Percentiles rank a stretch among this genome's conserved stretches.
These are phyloP conservation scores for Pseudocercospora eumusae DNA, from an alignment of 2,329 filamentous ascomycete genomes.

Conservation along the genomic window DNA sequence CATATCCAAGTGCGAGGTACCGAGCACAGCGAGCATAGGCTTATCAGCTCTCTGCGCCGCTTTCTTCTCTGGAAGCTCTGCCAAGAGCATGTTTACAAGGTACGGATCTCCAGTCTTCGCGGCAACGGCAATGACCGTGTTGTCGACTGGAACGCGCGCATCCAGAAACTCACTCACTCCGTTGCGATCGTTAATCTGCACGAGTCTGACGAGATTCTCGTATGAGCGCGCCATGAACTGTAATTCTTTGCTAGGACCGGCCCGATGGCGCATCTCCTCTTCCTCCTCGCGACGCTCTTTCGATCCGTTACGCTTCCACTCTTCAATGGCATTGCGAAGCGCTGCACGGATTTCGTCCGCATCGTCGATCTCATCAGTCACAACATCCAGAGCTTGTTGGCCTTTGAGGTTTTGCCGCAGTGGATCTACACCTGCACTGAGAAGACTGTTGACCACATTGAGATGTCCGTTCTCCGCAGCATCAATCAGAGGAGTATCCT, in stretches of 20 bases:
- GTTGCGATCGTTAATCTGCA: slow-evolving; percentile 51
- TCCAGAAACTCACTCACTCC: slow-evolving; percentile 53
- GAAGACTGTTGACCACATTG: slow-evolving; percentile 79
- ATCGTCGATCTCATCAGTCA: slow-evolving; percentile 77
- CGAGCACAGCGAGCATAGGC: slow-evolving; percentile 91
- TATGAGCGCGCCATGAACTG: slow-evolving; percentile 54
- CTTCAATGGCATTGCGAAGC: slow-evolving; percentile 49
- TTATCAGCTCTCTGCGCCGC: slow-evolving; percentile 74
- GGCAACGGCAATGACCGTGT: slow-evolving; percentile 85
- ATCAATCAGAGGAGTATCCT: slow-evolving; percentile 92
- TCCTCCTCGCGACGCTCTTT: slow-evolving; percentile 58
- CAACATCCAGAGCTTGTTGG: slow-evolving; percentile 83
- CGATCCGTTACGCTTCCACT: slow-evolving; percentile 42
- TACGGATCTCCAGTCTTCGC: slow-evolving; percentile 89
- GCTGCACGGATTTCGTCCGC: slow-evolving; percentile 66
- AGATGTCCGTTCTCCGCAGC: slow-evolving; percentile 94
- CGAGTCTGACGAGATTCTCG: slow-evolving; percentile 52
- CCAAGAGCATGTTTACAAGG: slow-evolving; percentile 71
- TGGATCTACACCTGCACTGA: slow-evolving; percentile 87
- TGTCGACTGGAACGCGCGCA: slow-evolving; percentile 57
- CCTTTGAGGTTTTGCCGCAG: slow-evolving; percentile 89
- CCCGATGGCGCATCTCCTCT: slow-evolving; percentile 44
- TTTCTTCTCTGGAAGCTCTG: slow-evolving; percentile 58
- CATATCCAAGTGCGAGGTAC: slow-evolving; percentile 81
- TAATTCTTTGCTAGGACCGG: slow-evolving; percentile 43